Base-by-base conservation (phyloP, 2,329 filamentous ascomycete genomes). In the Ophiostoma quercus region DNA sequence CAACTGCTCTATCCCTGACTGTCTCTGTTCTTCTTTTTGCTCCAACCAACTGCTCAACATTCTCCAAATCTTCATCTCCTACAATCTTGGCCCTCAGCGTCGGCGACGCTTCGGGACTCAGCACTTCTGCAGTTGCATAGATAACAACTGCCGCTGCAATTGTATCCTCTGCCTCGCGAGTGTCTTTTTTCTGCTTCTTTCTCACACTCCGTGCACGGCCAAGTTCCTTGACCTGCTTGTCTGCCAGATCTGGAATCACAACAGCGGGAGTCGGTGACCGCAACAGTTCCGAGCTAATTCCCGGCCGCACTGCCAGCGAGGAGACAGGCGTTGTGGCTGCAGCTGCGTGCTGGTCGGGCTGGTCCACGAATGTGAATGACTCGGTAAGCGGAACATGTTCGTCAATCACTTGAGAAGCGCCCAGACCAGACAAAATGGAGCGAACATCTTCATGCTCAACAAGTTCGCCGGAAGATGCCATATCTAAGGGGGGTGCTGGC, bases 121-220 rank as follows among this genome's bases (percentile, higher is more conserved):
- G 75, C 62, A 79, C 80, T 71, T 83, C 82, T 43, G 80, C 83
- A 9, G 84, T 80, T 54, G 85, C 84, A 72, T 84, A 84, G 25
- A 86, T 81, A 32, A 85, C 80, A 32, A 85, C 84, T 16, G 83
- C 84, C 43, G 84, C 82, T 43, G 84, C 84, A 41, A 86, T 77
- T 43, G 82, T 80, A 71, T 86, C 85, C 75, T 87, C 84, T 19
- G 81, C 82, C 19, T 81, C 77, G 51, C 79, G 80, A 43, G 83
- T 77, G n/a, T 79, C 79, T 71, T 81, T 77, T 71, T 79, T 82
- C 69, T 81, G 79, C 73, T 81, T 82, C 68, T 81, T 81, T 69
- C 79, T 80, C 22, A 84, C 74, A 66, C 80, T 83, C 69, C 78
- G 80, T 29, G 78, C 79, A 65, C 81, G 76, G 66, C 77, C 80